phyloP scores from a whole-genome alignment of 2,329 filamentous ascomycete genomes.

The Neopestalotiopsis sp. region DNA sequence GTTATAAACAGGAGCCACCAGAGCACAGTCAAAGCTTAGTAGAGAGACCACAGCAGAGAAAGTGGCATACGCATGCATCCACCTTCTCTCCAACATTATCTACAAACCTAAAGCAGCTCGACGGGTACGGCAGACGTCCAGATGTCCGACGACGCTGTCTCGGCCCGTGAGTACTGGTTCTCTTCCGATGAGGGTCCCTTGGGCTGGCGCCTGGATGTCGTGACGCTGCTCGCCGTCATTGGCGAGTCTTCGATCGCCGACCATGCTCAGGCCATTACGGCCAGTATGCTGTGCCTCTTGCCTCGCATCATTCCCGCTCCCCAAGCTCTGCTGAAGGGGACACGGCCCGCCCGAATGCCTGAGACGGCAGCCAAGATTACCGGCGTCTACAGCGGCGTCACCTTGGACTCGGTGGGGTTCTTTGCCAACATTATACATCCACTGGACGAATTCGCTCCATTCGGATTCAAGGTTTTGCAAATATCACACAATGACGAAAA shows the following conservation, averaged over 20 bases:
- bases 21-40: background rate
- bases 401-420: conserved; percentile 61
- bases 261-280: conserved; percentile 62
- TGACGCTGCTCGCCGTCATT: conserved; percentile 67
- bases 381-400: conserved; percentile 62
- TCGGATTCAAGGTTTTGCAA: conserved; percentile 52
- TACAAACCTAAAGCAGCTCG: background rate
- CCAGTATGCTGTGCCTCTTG: conserved; percentile 61
- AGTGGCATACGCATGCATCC: background rate
- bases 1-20: background rate
- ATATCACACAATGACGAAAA: conserved; percentile 50
- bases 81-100: background rate
- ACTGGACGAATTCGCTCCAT: conserved; percentile 53
- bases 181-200: conserved; percentile 39
- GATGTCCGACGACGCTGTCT: conserved; percentile 27
- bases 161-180: conserved; percentile 27
- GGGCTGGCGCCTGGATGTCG: conserved; percentile 64
- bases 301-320: conserved; percentile 67
- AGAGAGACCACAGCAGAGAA: background rate
- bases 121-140: background rate
- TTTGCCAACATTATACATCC: conserved; percentile 66
- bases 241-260: conserved; percentile 64
- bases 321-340: conserved; percentile 63
- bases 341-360: conserved; percentile 60
- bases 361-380: conserved; percentile 58